Percentiles rank a stretch among this genome's conserved stretches.
Evolutionary conservation across 306 rosid genomes (phyloP).

Genomic region (Fagus crenata): DNA sequence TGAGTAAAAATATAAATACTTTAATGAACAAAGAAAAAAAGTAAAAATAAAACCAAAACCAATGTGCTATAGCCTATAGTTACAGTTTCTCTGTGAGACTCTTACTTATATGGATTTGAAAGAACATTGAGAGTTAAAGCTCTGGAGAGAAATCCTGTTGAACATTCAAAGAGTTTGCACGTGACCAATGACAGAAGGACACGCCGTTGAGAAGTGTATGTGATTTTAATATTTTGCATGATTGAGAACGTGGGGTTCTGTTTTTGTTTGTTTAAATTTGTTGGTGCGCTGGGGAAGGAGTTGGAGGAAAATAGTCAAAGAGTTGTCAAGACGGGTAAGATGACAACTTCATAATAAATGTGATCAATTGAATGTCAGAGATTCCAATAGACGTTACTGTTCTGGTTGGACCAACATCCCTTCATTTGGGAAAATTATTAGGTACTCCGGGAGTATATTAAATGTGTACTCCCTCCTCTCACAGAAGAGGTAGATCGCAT

Average conservation of each 20-base stretch:
- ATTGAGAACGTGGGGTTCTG: background rate
- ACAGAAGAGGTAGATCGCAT: no score
- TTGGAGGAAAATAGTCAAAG: background rate
- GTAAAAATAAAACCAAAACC: no score
- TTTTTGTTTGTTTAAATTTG: background rate
- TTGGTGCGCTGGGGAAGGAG: background rate
- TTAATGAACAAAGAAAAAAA: no score
- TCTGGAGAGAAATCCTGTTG: background rate
- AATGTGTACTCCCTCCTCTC: no score
- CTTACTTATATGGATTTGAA: background rate
- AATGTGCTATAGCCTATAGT: no score
- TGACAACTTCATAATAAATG: background rate
- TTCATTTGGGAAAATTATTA: no score
- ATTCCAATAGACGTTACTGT: background rate
- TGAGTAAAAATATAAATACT: no score
- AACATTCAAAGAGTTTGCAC: background rate
- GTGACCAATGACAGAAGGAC: background rate
- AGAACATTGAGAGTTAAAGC: background rate
- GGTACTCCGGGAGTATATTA: no score
- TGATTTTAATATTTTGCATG: background rate
- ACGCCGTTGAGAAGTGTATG: background rate
- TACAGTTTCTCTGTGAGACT: no score
- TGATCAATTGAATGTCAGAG: background rate
- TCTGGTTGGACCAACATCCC: background rate
- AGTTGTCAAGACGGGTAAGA: background rate